Evolutionary conservation across 345 rosid species (phyloP).

Genomic region (Brassica carinata): DNA sequence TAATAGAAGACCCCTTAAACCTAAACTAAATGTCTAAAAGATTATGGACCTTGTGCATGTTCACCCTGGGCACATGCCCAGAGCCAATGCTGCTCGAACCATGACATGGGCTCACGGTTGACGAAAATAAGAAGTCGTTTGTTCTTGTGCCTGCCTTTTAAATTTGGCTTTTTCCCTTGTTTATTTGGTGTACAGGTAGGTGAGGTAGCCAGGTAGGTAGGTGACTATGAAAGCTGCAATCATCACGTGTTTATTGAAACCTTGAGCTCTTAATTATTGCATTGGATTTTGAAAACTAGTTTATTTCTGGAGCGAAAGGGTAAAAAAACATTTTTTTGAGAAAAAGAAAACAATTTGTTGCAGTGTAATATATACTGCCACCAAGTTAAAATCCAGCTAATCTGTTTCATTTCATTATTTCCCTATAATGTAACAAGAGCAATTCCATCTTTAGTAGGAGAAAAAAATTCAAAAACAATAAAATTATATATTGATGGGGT

Average conservation of each 20-base stretch:
- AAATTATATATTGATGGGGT: background rate
- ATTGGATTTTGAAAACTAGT: background rate
- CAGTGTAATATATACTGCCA: background rate
- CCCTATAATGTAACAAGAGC: background rate
- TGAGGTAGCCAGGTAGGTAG: slow-evolving; percentile 28
- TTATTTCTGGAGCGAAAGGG: background rate
- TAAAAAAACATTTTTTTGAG: background rate
- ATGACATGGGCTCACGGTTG: no score
- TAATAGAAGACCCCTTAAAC: no score
- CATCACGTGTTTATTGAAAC: slow-evolving; percentile 17
- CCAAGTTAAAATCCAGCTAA: background rate
- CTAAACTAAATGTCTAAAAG: no score
- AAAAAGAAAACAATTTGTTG: background rate
- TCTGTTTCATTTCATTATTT: background rate
- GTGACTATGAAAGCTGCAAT: slow-evolving; percentile 10
- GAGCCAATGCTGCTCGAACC: no score
- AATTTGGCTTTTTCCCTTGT: background rate
- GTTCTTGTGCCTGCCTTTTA: slow-evolving; percentile 1
- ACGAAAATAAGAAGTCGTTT: background rate
- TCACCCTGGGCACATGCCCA: no score
- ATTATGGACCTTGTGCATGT: no score
- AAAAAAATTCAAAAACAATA: background rate
- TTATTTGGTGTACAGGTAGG: slow-evolving; percentile 15
- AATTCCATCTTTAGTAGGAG: background rate
- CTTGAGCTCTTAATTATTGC: background rate